phyloP scores from a whole-genome alignment of 164 flowering plant genomes.

The Cinnamomum chago region DNA sequence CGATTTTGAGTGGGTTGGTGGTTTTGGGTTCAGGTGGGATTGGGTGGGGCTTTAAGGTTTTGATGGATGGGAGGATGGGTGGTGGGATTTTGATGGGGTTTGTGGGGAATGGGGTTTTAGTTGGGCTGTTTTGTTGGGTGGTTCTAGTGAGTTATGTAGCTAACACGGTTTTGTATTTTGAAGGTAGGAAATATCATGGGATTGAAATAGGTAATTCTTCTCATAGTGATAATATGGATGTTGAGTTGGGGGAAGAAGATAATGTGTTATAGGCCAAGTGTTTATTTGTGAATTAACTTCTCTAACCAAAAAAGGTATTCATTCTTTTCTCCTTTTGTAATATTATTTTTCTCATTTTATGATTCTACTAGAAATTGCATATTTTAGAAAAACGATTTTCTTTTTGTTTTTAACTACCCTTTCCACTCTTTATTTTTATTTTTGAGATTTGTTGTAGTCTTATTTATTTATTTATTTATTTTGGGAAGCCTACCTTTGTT shows the following conservation, averaged over 20 bases:
- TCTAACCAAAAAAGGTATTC: no score
- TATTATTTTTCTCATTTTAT: no score
- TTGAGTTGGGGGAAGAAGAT: background rate
- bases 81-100: constrained; percentile 18
- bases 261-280: no score
- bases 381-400: no score
- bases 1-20: constrained; percentile 33
- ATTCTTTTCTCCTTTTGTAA: no score
- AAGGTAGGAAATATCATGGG: constrained; percentile 2
- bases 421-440: no score
- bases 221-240: background rate
- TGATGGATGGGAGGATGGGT: constrained; percentile 4
- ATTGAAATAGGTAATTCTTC: background rate
- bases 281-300: no score
- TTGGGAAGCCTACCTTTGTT: no score
- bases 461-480: no score
- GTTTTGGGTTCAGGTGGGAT: constrained; percentile 23
- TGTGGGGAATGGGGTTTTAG: constrained; percentile 16
- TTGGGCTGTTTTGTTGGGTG: constrained; percentile 28
- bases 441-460: no score
- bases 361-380: no score
- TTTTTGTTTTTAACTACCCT: no score
- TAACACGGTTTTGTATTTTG: constrained; percentile 10
- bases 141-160: constrained; percentile 28
- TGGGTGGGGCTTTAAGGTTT: constrained; percentile 19